Percentiles rank a stretch among this genome's conserved stretches.
Conservation (phyloP, 2,329 filamentous ascomycete species). For the Nothomitra cinnamomea region DNA sequence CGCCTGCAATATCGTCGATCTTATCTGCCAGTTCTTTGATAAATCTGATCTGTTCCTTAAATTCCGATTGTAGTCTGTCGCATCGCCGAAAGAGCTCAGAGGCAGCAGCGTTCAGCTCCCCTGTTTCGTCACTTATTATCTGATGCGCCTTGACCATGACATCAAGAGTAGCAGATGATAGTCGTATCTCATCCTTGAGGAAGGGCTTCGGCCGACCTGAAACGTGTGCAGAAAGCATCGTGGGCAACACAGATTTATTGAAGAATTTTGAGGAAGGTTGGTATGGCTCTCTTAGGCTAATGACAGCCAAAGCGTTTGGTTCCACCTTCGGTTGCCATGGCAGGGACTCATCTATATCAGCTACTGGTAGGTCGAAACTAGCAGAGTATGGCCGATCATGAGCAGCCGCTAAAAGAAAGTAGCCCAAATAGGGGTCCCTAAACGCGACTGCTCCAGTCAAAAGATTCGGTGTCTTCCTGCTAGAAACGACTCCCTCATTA, state of each 20-base stretch:
- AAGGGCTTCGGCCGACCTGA: slow-evolving; percentile 25
- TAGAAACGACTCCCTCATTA: slow-evolving; percentile 18
- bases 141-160: slow-evolving; percentile 30
- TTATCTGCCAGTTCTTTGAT: slow-evolving; percentile 28
- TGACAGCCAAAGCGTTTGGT: not conserved
- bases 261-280: slow-evolving; percentile 19
- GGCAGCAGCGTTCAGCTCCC: slow-evolving; percentile 27
- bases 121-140: slow-evolving; percentile 28
- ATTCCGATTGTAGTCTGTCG: slow-evolving; percentile 28
- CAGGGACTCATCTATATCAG: not conserved
- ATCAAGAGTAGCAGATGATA: slow-evolving; percentile 31
- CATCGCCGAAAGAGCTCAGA: slow-evolving; percentile 35
- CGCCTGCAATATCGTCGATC: slow-evolving; percentile 24
- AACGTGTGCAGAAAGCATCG: slow-evolving; percentile 26
- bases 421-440: slow-evolving; percentile 38
- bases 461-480: slow-evolving; percentile 18
- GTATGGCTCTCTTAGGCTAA: slow-evolving; percentile 14
- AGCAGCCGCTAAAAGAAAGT: slow-evolving; percentile 35
- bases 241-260: slow-evolving; percentile 20
- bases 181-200: slow-evolving; percentile 27
- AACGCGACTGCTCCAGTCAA: slow-evolving; percentile 34
- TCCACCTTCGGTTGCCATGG: not conserved
- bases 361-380: slow-evolving; percentile 27
- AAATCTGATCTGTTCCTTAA: slow-evolving; percentile 28
- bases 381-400: slow-evolving; percentile 32